Evolutionary conservation across 345 rosid species (phyloP).

Genomic region (Nephelium lappaceum): DNA sequence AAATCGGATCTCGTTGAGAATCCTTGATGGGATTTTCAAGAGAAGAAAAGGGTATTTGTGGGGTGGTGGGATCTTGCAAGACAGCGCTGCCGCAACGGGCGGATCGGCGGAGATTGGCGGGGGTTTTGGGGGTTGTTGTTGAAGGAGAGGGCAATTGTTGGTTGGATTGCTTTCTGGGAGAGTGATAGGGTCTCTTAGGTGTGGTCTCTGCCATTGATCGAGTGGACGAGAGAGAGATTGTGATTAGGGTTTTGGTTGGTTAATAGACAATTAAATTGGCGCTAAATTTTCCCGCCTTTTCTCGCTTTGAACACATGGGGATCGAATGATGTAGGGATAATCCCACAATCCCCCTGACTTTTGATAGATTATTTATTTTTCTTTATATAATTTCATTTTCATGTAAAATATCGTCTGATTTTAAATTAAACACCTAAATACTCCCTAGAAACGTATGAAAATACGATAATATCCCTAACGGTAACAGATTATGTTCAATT

Average conservation of each 20-base stretch:
- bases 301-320: background rate
- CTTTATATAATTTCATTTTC: too few species aligned
- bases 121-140: constrained; percentile 50
- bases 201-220: constrained; percentile 54
- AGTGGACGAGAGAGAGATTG: constrained; percentile 4
- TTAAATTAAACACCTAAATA: too few species aligned
- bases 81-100: constrained; percentile 33
- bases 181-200: constrained; percentile 38
- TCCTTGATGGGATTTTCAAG: constrained; percentile 12
- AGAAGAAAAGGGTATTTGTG: background rate
- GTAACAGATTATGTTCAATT: too few species aligned
- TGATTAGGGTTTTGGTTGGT: constrained; percentile 5
- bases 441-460: too few species aligned
- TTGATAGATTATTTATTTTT: too few species aligned
- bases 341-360: too few species aligned
- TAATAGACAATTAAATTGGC: constrained; percentile 40
- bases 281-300: constrained; percentile 62
- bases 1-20: constrained; percentile 10
- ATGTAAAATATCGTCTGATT: too few species aligned
- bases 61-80: constrained; percentile 24
- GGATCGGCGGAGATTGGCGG: constrained; percentile 60
- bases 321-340: too few species aligned
- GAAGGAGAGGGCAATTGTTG: constrained; percentile 20
- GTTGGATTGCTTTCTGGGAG: constrained; percentile 34
- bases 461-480: too few species aligned